phyloP scores from a whole-genome alignment of 768 basidiomycete species.

The Lentinula sp. region DNA sequence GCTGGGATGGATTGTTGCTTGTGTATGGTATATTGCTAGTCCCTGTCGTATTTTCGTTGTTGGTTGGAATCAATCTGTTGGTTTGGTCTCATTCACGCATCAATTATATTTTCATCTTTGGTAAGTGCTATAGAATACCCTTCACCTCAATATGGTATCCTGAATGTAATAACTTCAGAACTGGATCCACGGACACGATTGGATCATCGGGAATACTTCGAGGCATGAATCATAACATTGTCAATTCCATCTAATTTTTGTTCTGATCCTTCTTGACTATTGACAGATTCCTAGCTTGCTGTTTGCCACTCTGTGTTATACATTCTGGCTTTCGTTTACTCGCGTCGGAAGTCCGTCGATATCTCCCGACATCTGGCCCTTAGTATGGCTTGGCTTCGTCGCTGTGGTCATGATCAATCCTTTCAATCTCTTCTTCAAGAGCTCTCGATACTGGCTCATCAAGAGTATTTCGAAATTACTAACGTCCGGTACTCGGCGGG shows the following conservation, averaged over 20 bases:
- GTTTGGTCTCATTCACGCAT: slow-evolving; percentile 75
- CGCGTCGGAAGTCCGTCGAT: slow-evolving; percentile 48
- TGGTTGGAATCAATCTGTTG: slow-evolving; percentile 79
- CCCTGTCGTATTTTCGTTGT: slow-evolving; percentile 66
- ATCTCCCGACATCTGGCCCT: slow-evolving; percentile 69
- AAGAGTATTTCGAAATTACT: slow-evolving; percentile 57
- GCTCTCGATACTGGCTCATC: slow-evolving; percentile 79
- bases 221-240: slow-evolving; percentile 26
- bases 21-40: slow-evolving; percentile 72
- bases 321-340: slow-evolving; percentile 82
- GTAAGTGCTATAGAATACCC: slow-evolving; percentile 30
- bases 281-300: slow-evolving; percentile 73
- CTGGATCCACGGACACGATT: slow-evolving; percentile 64
- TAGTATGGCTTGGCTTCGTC: slow-evolving; percentile 72
- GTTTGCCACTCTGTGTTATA: slow-evolving; percentile 66
- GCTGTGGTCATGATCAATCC: slow-evolving; percentile 67
- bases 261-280: slow-evolving; percentile 12
- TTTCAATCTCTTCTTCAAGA: slow-evolving; percentile 53
- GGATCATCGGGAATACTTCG: slow-evolving; percentile 71
- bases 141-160: neutral
- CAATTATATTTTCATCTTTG: slow-evolving; percentile 93
- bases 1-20: slow-evolving; percentile 69
- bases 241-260: neutral
- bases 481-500: slow-evolving; percentile 60
- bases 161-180: slow-evolving; percentile 34